phyloP scores from a whole-genome alignment of 768 basidiomycete species.

The Tulasnella sp. region DNA sequence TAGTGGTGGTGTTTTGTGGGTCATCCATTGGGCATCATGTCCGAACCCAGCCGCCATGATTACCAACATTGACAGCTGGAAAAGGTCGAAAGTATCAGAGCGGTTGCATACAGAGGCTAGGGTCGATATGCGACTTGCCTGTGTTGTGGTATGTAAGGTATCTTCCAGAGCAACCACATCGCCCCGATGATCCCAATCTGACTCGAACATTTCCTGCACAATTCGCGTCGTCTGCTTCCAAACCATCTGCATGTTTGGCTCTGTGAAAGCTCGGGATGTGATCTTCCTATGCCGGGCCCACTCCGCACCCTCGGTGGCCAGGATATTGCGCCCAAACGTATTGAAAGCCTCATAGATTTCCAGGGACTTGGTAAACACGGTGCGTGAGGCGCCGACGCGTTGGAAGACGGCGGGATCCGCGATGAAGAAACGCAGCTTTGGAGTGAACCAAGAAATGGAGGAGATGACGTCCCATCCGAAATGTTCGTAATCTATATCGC shows the following conservation, averaged over 20 bases:
- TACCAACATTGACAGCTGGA: not conserved
- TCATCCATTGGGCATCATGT: not conserved
- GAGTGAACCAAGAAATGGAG: too few relatives aligned
- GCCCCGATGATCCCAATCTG: not conserved
- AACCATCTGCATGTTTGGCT: not conserved
- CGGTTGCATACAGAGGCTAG: not conserved
- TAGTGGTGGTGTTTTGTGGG: not conserved
- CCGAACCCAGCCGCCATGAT: not conserved
- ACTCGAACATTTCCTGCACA: conserved; percentile 5
- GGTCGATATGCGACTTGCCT: not conserved
- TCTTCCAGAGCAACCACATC: not conserved
- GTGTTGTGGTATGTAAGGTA: not conserved
- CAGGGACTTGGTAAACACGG: not conserved
- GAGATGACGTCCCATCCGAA: too few relatives aligned
- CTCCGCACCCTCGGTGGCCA: conserved; percentile 1
- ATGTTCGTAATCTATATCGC: too few relatives aligned
- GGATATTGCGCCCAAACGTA: conserved; percentile 3
- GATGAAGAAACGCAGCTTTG: too few relatives aligned
- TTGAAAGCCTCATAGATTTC: not conserved
- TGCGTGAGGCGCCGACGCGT: not conserved
- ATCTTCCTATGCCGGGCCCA: conserved; percentile 6
- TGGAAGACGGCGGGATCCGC: too few relatives aligned
- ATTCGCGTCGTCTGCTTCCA: conserved; percentile 3
- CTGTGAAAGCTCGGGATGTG: not conserved
- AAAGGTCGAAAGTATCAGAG: too few relatives aligned